Evolutionary conservation across 345 rosid species (phyloP).

Genomic region (Citrus cavaleriei): DNA sequence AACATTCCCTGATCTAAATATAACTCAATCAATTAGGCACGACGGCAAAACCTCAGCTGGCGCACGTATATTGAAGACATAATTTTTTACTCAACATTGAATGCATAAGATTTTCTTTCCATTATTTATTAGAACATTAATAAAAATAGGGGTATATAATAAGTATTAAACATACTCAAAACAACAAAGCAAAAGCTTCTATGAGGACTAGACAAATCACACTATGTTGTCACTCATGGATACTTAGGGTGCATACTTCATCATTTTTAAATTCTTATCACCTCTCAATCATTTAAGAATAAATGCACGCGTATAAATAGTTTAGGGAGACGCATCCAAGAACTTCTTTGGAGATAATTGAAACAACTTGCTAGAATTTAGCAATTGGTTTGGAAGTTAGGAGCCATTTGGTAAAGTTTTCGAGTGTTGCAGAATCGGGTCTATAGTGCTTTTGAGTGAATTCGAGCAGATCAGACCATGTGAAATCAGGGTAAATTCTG

Average conservation of each 20-base stretch:
- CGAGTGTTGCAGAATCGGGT: constrained; percentile 30
- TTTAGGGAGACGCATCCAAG: too few species aligned
- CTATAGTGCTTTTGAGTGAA: constrained; percentile 41
- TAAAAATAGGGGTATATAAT: not conserved
- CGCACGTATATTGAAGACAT: too few species aligned
- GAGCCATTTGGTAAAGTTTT: constrained; percentile 31
- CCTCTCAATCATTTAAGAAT: too few species aligned
- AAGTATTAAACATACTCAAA: not conserved
- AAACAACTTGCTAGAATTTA: not conserved
- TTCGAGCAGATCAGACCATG: constrained; percentile 33
- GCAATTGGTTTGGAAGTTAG: not conserved
- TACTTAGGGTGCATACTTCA: too few species aligned
- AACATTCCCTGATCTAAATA: not conserved
- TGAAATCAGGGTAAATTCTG: constrained; percentile 43
- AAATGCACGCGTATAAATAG: too few species aligned
- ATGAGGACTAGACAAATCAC: not conserved
- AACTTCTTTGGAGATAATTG: too few species aligned
- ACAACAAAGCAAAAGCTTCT: not conserved
- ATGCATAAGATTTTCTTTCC: not conserved
- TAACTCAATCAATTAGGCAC: too few species aligned
- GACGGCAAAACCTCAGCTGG: too few species aligned
- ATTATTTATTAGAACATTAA: not conserved
- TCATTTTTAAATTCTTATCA: too few species aligned
- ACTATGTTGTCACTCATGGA: not conserved
- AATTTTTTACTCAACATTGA: not conserved